A percentile compares a stretch with the other conserved stretches of the same genome.
Conservation (phyloP, 2,329 filamentous ascomycete species). For the Scopulariopsis brevicaulis region DNA sequence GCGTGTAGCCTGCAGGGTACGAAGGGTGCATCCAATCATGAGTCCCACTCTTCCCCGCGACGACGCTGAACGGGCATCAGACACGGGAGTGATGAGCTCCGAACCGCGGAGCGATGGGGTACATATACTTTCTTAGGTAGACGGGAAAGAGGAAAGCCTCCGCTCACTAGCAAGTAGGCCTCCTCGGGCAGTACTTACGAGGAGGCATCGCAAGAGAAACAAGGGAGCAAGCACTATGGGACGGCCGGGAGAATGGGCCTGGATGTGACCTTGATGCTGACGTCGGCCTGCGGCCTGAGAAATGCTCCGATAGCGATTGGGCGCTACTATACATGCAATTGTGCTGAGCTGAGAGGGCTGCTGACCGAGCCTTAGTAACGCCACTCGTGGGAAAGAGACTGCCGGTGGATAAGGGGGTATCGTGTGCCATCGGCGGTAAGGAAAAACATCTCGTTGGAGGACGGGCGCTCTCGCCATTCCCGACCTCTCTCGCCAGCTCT, state of each 20-base stretch:
- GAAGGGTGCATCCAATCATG: too few relatives aligned
- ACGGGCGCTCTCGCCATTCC: background rate
- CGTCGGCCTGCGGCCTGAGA: background rate
- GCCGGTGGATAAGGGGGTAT: background rate
- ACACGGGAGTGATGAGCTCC: too few relatives aligned
- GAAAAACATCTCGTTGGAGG: background rate
- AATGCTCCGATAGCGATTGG: background rate
- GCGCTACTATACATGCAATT: background rate
- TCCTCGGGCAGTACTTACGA: too few relatives aligned
- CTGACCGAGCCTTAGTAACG: background rate
- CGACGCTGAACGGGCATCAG: too few relatives aligned
- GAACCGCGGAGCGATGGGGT: too few relatives aligned
- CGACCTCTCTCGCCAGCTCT: too few relatives aligned
- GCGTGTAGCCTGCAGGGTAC: too few relatives aligned
- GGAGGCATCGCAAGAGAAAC: too few relatives aligned
- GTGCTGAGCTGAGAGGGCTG: background rate
- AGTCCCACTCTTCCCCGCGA: too few relatives aligned
- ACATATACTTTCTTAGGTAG: too few relatives aligned
- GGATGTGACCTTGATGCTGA: background rate
- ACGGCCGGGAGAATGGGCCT: background rate
- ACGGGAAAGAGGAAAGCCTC: too few relatives aligned
- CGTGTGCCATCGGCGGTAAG: background rate
- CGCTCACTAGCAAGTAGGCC: too few relatives aligned
- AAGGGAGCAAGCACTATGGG: background rate
- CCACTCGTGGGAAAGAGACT: background rate